phyloP scores from a whole-genome alignment of 2,329 filamentous ascomycete species.

The Didymella segeticola region DNA sequence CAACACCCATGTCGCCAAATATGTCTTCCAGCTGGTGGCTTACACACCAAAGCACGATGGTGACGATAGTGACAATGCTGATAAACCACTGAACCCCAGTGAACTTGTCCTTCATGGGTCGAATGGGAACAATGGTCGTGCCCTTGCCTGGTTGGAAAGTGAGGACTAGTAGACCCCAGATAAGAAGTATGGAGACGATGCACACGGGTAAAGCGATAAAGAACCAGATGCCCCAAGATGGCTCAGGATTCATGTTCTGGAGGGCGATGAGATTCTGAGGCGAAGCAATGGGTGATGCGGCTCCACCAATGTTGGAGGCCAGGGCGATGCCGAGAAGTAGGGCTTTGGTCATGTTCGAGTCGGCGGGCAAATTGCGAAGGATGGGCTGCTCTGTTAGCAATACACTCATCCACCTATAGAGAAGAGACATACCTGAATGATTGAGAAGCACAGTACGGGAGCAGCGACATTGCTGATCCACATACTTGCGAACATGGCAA shows the following conservation, averaged over 20 bases:
- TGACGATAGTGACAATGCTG: constrained; percentile 78
- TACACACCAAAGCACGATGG: constrained; percentile 90
- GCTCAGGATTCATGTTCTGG: constrained; percentile 90
- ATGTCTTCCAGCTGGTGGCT: constrained; percentile 85
- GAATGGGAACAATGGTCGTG: constrained; percentile 89
- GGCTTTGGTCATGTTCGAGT: constrained; percentile 93
- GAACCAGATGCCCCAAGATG: constrained; percentile 96
- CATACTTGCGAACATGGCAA: constrained; percentile 97
- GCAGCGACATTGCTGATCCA: constrained; percentile 98
- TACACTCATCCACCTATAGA: fast-evolving
- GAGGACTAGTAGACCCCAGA: constrained; percentile 85
- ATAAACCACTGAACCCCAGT: constrained; percentile 94
- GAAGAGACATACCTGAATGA: constrained; percentile 76
- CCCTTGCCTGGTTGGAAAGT: constrained; percentile 86
- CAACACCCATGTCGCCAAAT: constrained; percentile 98
- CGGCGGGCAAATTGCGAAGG: constrained; percentile 86
- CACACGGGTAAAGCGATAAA: constrained; percentile 94
- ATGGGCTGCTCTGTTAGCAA: constrained; percentile 70
- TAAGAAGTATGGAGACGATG: constrained; percentile 82
- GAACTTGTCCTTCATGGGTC: constrained; percentile 86
- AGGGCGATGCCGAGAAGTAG: constrained; percentile 94
- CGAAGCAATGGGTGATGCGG: constrained; percentile 94
- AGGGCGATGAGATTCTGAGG: constrained; percentile 97
- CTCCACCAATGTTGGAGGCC: constrained; percentile 93
- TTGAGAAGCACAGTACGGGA: constrained; percentile 95